Evolutionary conservation across 768 basidiomycete genomes (phyloP).

Genomic region (Cantharellus anzutake): DNA sequence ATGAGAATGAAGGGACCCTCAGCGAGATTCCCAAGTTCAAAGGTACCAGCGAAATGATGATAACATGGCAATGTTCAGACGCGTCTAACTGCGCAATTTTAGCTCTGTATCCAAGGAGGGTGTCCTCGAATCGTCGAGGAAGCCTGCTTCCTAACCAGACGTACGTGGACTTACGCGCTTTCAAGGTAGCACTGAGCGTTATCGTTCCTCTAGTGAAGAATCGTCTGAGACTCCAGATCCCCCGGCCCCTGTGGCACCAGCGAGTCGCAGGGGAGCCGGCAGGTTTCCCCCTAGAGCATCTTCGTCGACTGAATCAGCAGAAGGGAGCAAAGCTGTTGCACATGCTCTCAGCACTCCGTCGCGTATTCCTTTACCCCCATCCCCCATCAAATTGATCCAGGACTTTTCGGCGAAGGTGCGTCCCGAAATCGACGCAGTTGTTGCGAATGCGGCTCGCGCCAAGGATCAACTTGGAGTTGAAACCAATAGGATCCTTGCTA

Average conservation of each 20-base stretch:
- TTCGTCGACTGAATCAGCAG: background rate
- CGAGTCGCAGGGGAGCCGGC: background rate
- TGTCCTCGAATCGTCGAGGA: background rate
- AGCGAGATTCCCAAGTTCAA: background rate
- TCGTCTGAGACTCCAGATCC: background rate
- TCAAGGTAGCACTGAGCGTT: background rate
- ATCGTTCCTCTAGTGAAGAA: background rate
- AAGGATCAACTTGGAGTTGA: background rate
- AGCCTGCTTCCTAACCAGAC: background rate
- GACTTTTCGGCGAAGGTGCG: background rate
- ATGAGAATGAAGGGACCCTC: background rate
- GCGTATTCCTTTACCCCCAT: background rate
- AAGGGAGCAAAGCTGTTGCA: background rate
- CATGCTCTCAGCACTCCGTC: background rate
- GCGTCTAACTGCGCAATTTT: background rate
- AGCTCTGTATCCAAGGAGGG: background rate
- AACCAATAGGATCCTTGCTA: background rate
- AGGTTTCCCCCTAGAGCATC: background rate
- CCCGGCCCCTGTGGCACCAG: background rate
- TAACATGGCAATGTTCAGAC: background rate
- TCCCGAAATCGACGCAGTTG: background rate
- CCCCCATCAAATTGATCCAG: background rate
- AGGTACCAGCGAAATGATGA: background rate
- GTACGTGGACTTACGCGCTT: background rate
- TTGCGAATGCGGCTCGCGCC: background rate